These are phyloP conservation scores for Paradendryphiella salina DNA, from an alignment of 2,329 filamentous ascomycete species.

Conservation along the genomic window DNA sequence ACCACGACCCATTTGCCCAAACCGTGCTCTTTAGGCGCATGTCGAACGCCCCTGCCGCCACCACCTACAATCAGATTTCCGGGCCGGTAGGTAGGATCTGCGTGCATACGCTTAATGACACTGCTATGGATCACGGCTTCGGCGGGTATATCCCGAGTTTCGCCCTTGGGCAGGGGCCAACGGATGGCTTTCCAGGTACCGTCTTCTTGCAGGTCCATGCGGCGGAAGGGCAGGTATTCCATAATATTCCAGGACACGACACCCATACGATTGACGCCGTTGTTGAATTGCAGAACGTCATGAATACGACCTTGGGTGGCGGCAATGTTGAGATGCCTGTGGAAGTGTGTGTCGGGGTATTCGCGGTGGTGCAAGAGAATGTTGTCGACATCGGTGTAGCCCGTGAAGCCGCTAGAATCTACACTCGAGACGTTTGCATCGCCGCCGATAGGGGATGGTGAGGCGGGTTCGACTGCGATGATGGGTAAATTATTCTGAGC, in stretches of 20 bases:
- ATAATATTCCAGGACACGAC: constrained; percentile 74
- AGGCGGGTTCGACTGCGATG: constrained; percentile 41
- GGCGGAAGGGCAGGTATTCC: constrained; percentile 79
- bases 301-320: constrained; percentile 62
- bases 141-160: constrained; percentile 74
- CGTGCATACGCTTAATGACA: constrained; percentile 71
- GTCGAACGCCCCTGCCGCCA: constrained; percentile 69
- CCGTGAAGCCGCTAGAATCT: neutral
- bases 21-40: constrained; percentile 63
- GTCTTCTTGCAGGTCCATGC: constrained; percentile 75
- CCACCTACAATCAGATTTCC: constrained; percentile 81
- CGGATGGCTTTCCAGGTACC: constrained; percentile 78
- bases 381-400: constrained; percentile 23
- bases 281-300: constrained; percentile 68
- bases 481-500: constrained; percentile 28
- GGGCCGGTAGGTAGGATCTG: constrained; percentile 67
- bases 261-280: constrained; percentile 59
- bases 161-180: constrained; percentile 77
- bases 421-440: neutral
- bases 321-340: constrained; percentile 62
- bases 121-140: constrained; percentile 72
- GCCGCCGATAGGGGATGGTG: constrained; percentile 17
- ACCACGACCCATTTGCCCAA: constrained; percentile 73
- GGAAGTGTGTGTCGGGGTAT: constrained; percentile 52
- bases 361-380: constrained; percentile 22